These are phyloP conservation scores for Gastrolobium villosum DNA, from an alignment of 306 rosid species.

Conservation along the genomic window DNA sequence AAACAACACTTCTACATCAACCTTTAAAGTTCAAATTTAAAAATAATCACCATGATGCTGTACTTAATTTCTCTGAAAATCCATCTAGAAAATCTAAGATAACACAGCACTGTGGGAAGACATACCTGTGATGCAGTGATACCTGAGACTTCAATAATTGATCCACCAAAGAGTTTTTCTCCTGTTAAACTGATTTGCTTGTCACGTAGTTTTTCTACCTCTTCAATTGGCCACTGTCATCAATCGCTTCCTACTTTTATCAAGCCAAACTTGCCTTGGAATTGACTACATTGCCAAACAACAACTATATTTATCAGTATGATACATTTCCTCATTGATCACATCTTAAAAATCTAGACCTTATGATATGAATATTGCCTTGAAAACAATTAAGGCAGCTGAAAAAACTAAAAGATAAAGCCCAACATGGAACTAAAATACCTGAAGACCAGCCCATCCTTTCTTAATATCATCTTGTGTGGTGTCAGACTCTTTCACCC, in stretches of 20 bases:
- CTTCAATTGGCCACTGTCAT: constrained; percentile 68
- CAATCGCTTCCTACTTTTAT: constrained; percentile 52
- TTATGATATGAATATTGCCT: neutral
- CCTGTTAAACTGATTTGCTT: constrained; percentile 39
- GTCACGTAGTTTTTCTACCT: constrained; percentile 53
- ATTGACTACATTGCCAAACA: constrained; percentile 47
- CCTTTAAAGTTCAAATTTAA: constrained; percentile 38
- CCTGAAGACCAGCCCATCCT: constrained; percentile 90
- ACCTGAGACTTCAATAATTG: constrained; percentile 54
- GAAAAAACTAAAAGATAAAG: neutral
- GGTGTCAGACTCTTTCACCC: constrained; percentile 59
- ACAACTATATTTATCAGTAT: neutral
- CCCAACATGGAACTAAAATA: constrained; percentile 30
- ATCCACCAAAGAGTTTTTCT: constrained; percentile 48
- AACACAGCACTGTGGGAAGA: neutral
- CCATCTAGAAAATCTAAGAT: neutral
- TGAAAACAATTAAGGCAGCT: neutral
- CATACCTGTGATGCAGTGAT: constrained; percentile 65
- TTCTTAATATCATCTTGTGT: constrained; percentile 56
- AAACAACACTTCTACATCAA: constrained; percentile 61
- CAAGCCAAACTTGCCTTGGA: constrained; percentile 64
- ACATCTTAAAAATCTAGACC: neutral
- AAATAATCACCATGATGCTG: neutral
- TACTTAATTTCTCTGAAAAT: neutral
- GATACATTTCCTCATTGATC: neutral